Conservation (phyloP, 208 protist species). For the Zelonia costaricensis region DNA sequence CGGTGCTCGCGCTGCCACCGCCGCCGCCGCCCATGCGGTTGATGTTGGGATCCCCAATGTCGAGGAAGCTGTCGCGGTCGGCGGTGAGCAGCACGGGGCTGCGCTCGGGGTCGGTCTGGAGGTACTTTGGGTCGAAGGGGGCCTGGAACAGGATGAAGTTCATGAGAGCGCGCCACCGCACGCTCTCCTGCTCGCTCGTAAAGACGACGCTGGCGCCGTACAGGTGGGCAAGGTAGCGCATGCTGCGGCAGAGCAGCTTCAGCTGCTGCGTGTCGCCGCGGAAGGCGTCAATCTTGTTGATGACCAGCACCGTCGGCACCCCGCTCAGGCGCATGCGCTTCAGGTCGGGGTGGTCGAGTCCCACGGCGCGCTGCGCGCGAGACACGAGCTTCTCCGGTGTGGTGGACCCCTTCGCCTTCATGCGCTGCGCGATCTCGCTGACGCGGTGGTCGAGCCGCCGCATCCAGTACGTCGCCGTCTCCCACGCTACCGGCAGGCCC, state of each 20-base stretch:
- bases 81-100: constrained; percentile 66
- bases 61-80: constrained; percentile 80
- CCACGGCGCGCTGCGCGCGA: constrained; percentile 60
- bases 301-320: constrained; percentile 82
- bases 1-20: constrained; percentile 38
- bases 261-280: constrained; percentile 47
- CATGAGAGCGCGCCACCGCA: constrained; percentile 71
- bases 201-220: constrained; percentile 83
- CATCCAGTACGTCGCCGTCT: constrained; percentile 75
- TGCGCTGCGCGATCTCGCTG: constrained; percentile 66
- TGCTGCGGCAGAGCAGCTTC: constrained; percentile 60
- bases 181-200: constrained; percentile 57
- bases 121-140: constrained; percentile 67
- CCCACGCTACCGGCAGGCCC: constrained; percentile 57
- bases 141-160: constrained; percentile 77
- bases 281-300: constrained; percentile 87
- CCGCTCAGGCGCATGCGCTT: constrained; percentile 76
- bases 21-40: constrained; percentile 27
- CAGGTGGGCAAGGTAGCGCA: constrained; percentile 84
- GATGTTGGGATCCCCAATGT: constrained; percentile 73
- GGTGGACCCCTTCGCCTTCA: constrained; percentile 73
- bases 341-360: constrained; percentile 75
- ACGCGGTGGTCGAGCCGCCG: constrained; percentile 70
- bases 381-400: constrained; percentile 80
- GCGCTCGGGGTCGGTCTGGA: constrained; percentile 72